Percentiles rank a stretch among this genome's conserved stretches.
These are phyloP conservation scores for Manihot esculenta DNA, from an alignment of 441 rosid species.

Conservation along the genomic window DNA sequence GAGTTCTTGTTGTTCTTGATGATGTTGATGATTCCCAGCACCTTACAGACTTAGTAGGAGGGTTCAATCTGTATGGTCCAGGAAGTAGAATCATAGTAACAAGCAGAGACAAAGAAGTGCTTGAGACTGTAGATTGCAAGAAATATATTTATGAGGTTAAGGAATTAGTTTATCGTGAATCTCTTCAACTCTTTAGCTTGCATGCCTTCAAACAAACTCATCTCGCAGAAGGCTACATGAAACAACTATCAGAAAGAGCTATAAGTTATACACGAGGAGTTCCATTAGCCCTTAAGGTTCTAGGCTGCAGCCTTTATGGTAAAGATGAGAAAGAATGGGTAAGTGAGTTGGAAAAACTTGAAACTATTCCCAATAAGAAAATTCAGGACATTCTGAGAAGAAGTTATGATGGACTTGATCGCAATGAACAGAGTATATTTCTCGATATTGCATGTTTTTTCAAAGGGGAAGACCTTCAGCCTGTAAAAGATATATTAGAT, in stretches of 20 bases:
- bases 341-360: not conserved
- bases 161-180: not conserved
- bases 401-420: not conserved
- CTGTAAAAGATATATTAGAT: not conserved
- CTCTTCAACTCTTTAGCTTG: not conserved
- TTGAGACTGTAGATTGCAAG: not conserved
- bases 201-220: not conserved
- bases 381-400: not conserved
- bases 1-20: slow-evolving; percentile 1
- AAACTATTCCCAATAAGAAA: not conserved
- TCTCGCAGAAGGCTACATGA: not conserved
- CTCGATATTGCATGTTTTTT: not conserved
- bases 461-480: not conserved
- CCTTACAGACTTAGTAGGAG: not conserved
- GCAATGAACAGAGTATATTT: not conserved
- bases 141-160: not conserved
- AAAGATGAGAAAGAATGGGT: not conserved
- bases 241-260: not conserved
- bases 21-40: not conserved
- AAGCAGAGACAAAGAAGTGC: not conserved
- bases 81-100: not conserved
- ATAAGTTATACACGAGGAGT: not conserved
- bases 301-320: not conserved
- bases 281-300: not conserved
- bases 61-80: not conserved